Conservation (phyloP, 306 rosid genomes). For the Vigna hirtella region DNA sequence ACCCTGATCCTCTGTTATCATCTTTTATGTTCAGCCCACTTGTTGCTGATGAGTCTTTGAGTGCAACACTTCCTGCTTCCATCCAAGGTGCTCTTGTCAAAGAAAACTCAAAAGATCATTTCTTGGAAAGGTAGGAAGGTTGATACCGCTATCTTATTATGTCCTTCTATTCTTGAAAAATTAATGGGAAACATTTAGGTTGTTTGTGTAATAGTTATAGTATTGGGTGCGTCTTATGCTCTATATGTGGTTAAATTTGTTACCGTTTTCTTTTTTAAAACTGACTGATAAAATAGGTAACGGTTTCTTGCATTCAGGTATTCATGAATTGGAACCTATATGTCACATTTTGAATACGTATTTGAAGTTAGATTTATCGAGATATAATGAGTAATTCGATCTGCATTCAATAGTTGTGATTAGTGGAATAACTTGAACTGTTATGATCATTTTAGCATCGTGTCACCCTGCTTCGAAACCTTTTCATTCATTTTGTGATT, state of each 20-base stretch:
- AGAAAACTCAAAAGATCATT: constrained; percentile 56
- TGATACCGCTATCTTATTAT: constrained; percentile 1
- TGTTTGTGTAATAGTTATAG: neutral
- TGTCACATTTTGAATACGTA: no score
- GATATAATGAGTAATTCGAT: neutral
- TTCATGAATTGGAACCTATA: no score
- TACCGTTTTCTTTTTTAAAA: neutral
- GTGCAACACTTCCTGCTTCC: constrained; percentile 50
- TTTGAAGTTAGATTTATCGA: neutral
- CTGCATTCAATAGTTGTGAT: neutral
- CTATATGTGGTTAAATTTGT: constrained; percentile 7
- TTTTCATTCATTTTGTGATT: neutral
- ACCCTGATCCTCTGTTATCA: constrained; percentile 82
- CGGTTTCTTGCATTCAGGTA: neutral
- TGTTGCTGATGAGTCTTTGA: constrained; percentile 52
- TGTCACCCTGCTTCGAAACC: neutral
- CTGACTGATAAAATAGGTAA: neutral
- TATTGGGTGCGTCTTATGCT: neutral
- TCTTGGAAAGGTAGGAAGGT: constrained; percentile 56
- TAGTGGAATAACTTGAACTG: neutral
- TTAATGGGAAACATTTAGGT: neutral
- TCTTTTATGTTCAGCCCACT: constrained; percentile 79
- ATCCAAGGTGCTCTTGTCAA: constrained; percentile 52
- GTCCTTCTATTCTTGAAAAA: neutral
- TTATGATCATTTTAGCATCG: constrained; percentile 13